These are phyloP conservation scores for Moesziomyces parantarcticus DNA, from an alignment of 1,284 basidiomycete species.

Conservation along the genomic window DNA sequence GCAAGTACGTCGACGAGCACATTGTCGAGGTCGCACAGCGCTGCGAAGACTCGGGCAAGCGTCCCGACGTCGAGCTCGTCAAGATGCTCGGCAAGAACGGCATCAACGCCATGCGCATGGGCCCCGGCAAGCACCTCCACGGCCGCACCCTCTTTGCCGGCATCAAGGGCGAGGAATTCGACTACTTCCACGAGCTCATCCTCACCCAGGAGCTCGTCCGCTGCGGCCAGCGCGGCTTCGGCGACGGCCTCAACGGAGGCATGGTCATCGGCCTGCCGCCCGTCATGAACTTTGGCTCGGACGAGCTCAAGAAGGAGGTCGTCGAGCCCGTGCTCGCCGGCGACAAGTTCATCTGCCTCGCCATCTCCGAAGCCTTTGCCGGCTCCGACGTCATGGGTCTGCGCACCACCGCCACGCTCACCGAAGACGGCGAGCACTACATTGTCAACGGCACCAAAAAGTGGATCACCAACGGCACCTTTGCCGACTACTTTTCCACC, in stretches of 20 bases:
- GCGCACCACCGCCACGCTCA: conserved; percentile 82
- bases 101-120: conserved; percentile 71
- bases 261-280: conserved; percentile 69
- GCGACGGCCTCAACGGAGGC: conserved; percentile 68
- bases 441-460: conserved; percentile 68
- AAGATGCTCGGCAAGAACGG: conserved; percentile 67
- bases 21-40: conserved; percentile 82
- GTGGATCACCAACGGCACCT: conserved; percentile 93
- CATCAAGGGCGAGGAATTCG: conserved; percentile 86
- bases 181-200: conserved; percentile 83
- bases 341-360: conserved; percentile 83
- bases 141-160: conserved; percentile 84
- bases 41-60: conserved; percentile 86
- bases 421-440: conserved; percentile 78
- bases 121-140: conserved; percentile 80
- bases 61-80: conserved; percentile 69
- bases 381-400: conserved; percentile 81
- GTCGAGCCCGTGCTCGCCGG: conserved; percentile 83
- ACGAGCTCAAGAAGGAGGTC: conserved; percentile 80
- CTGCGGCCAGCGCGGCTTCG: conserved; percentile 75
- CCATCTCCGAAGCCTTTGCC: conserved; percentile 89
- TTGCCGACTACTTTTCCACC: conserved; percentile 71
- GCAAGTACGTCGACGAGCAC: conserved; percentile 77
- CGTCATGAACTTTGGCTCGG: conserved; percentile 82
- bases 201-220: conserved; percentile 86